Base-by-base conservation (phyloP, 177 flowering plant species). In the Tripterygium wilfordii region DNA sequence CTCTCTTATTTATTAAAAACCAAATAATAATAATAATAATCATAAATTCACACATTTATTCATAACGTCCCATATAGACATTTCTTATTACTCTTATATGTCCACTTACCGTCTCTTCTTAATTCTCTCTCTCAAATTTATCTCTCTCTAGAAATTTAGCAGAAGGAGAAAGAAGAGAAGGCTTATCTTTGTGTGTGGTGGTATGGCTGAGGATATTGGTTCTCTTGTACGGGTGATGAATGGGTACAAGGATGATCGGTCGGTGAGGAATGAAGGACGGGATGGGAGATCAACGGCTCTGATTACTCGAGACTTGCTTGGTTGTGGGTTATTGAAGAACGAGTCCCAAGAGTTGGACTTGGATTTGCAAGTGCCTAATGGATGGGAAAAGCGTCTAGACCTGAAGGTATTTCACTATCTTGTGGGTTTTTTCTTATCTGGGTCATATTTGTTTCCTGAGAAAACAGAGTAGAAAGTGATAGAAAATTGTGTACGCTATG, bases 341-440 rank as follows among this genome's bases (percentile, higher is more conserved):
- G 70, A 71, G 20, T 52, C 80, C 1, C 75, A 73, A 49, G 94
- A 89, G 48, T 57, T 86, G 40, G 95, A 86, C 80, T 84, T 89
- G 12, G 97, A 86, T 26, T 55, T 76, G 54, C 79, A 82, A 25
- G 94, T 80, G 9, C 94, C 97, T 18, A 49, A 27, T 30, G 95
- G 95, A 28, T 89, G 82, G 82, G 97, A 86, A 57, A 86, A 86
- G 52, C 77, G 88, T 7, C 80, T 86, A 23, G 95, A 86, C 52
- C 62, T 89, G 65, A 77, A 77, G 90, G 96, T 85, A 17, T 4
- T 41, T 41, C 4, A 3, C 4, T 22, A 20, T 41, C 13, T 40
- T 50, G 20, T 5, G n/a, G n/a, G n/a, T n/a, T 10, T 30, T 30
- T 42, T 47, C 33, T 45, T n/a, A 27, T 24, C 30, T 56, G 31